Evolutionary conservation across 768 basidiomycete genomes (phyloP), one percentile per base, ranked within the genome.

Genomic region (Coprinopsis sp.): DNA sequence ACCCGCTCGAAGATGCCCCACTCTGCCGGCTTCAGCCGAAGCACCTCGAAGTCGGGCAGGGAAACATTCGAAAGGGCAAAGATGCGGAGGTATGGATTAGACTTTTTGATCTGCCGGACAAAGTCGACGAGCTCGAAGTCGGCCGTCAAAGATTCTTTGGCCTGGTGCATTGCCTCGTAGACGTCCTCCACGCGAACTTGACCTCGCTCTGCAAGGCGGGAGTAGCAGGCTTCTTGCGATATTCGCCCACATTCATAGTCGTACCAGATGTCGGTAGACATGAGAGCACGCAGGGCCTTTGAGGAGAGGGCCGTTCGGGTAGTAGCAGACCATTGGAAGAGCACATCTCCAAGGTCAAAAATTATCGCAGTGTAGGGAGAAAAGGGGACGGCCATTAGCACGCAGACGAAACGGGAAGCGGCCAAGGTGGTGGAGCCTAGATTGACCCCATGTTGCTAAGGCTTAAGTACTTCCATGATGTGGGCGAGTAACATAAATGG

Each of bases 11-110:
- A 76, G 18, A 77, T 63, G 0, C 62, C 61, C 73, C 74, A 81
- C 47, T 76, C 72, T 8, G 67, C 74, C 4, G 67, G 59, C 28
- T 69, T 77, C 16, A 62, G 66, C 33, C 61, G 69, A 12, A 79
- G 65, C 4, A 72, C 65, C 29, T 65, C 64, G 54, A 71, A 78
- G 52, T 81, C 78, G 6, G 76, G 75, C 0, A 63, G 54, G 14
- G 78, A 78, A 18, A 82, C 79, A 58, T 82, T 82, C 23, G 77
- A 79, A 73, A 79, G 77, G 25, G 77, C 78, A 41, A 72, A 78
- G 25, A 81, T 67, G 13, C 58, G 65, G 2, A 77, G 57, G 4
- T 58, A 46, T n/a, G 58, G 62, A 11, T 60, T 47, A 1, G 66
- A 64, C 46, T 54, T 49, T 50, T 74, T 74, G 33, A 81, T 62